phyloP scores from a whole-genome alignment of 495 filamentous ascomycete species.

The Aspergillus bridgeri region DNA sequence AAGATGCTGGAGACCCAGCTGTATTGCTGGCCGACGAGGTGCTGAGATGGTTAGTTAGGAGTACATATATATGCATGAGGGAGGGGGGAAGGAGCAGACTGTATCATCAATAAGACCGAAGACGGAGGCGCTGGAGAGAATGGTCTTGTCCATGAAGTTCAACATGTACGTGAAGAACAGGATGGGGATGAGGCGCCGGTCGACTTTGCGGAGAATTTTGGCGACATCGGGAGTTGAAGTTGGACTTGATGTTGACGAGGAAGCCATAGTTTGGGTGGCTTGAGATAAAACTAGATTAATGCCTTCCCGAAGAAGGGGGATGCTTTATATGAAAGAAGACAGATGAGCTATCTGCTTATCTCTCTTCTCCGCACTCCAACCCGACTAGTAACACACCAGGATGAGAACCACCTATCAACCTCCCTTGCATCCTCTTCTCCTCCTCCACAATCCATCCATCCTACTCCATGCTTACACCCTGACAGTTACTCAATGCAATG shows the following conservation, averaged over 20 bases:
- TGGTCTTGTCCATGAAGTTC: conserved; percentile 52
- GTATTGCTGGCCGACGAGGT: conserved; percentile 52
- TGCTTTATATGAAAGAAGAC: neutral
- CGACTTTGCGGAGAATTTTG: conserved; percentile 36
- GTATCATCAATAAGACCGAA: conserved; percentile 47
- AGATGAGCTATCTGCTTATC: neutral
- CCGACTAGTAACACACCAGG: too few species aligned
- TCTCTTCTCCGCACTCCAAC: neutral
- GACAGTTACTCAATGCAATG: too few species aligned
- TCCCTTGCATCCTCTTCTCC: too few species aligned
- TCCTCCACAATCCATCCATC: too few species aligned
- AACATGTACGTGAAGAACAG: conserved; percentile 30
- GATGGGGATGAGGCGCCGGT: conserved; percentile 44
- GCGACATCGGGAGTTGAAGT: neutral
- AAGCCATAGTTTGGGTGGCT: neutral
- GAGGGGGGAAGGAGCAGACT: conserved; percentile 12
- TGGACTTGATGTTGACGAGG: neutral
- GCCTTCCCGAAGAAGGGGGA: neutral
- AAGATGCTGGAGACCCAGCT: conserved; percentile 59
- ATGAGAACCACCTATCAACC: neutral
- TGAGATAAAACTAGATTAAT: neutral
- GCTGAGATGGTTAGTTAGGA: conserved; percentile 26
- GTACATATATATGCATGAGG: conserved; percentile 18
- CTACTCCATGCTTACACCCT: too few species aligned
- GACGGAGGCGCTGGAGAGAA: conserved; percentile 50